Evolutionary conservation across 2,329 filamentous ascomycete genomes (phyloP).

Genomic region (Pseudocercospora ulei): DNA sequence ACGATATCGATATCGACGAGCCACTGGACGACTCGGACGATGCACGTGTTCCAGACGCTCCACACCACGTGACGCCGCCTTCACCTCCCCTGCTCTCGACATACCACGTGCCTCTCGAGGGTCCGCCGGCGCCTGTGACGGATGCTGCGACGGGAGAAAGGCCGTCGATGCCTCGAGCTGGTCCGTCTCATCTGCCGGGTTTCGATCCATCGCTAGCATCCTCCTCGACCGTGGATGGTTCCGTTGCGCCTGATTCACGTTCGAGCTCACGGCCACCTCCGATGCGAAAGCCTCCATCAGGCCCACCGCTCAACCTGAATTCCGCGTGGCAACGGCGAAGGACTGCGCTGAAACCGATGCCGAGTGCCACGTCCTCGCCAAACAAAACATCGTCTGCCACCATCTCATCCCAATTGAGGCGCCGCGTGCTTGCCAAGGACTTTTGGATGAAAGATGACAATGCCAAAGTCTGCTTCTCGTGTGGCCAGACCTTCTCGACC

Average conservation of each 20-base stretch:
- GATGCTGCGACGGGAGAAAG: constrained; percentile 18
- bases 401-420: constrained; percentile 57
- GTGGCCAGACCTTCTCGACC: constrained; percentile 79
- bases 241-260: constrained; percentile 26
- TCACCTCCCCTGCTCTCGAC: background rate
- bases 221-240: constrained; percentile 40
- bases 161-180: constrained; percentile 38
- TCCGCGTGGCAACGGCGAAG: constrained; percentile 25
- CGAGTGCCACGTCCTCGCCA: constrained; percentile 9
- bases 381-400: too few species aligned
- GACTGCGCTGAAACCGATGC: constrained; percentile 20
- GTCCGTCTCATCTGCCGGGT: constrained; percentile 42
- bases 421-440: constrained; percentile 82
- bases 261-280: constrained; percentile 22
- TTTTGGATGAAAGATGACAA: constrained; percentile 97
- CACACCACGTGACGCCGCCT: too few species aligned
- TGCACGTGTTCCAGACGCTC: constrained; percentile 16
- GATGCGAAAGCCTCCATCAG: constrained; percentile 13
- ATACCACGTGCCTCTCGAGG: background rate
- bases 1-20: constrained; percentile 20
- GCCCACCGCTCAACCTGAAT: constrained; percentile 29
- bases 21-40: constrained; percentile 24
- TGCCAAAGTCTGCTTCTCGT: constrained; percentile 92
- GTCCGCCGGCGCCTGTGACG: constrained; percentile 17
- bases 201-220: constrained; percentile 41